Conservation (phyloP, 345 rosid genomes). For the Eucalyptus pumila region DNA sequence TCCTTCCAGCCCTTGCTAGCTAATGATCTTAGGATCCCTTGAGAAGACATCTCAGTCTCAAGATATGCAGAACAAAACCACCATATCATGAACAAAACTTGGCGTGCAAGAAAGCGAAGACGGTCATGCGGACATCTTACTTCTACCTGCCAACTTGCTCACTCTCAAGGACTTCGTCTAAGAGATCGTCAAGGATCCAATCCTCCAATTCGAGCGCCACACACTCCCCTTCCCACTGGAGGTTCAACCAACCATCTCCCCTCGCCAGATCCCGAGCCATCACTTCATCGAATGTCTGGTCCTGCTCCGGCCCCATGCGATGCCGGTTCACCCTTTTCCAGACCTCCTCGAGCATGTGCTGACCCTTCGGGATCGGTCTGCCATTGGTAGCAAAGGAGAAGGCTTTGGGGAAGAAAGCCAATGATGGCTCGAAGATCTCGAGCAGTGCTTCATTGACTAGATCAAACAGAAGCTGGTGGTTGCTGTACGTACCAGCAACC, state of each 20-base stretch:
- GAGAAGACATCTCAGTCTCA: neutral
- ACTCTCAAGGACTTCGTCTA: slow-evolving; percentile 23
- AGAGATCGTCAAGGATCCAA: slow-evolving; percentile 42
- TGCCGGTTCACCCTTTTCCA: slow-evolving; percentile 47
- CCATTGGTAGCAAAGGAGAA: slow-evolving; percentile 9
- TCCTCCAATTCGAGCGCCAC: slow-evolving; percentile 71
- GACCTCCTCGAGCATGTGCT: slow-evolving; percentile 40
- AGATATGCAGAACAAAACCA: neutral
- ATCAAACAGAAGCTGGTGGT: slow-evolving; percentile 54
- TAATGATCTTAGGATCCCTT: neutral
- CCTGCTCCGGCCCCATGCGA: slow-evolving; percentile 6
- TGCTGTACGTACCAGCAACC: neutral
- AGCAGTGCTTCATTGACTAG: slow-evolving; percentile 43
- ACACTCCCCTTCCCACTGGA: slow-evolving; percentile 40
- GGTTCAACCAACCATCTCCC: slow-evolving; percentile 58
- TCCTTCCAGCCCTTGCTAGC: neutral
- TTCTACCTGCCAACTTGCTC: neutral
- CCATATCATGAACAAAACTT: neutral
- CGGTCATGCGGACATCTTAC: neutral
- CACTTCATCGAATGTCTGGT: slow-evolving; percentile 44
- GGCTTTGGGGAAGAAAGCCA: slow-evolving; percentile 44
- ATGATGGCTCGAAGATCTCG: slow-evolving; percentile 25
- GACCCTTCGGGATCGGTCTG: slow-evolving; percentile 24
- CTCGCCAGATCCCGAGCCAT: slow-evolving; percentile 41
- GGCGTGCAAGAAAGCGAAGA: neutral